Percentiles rank a stretch among this genome's conserved stretches.
These are phyloP conservation scores for Dianthus caryophyllus DNA, from an alignment of 148 eudicot genomes.

Conservation along the genomic window DNA sequence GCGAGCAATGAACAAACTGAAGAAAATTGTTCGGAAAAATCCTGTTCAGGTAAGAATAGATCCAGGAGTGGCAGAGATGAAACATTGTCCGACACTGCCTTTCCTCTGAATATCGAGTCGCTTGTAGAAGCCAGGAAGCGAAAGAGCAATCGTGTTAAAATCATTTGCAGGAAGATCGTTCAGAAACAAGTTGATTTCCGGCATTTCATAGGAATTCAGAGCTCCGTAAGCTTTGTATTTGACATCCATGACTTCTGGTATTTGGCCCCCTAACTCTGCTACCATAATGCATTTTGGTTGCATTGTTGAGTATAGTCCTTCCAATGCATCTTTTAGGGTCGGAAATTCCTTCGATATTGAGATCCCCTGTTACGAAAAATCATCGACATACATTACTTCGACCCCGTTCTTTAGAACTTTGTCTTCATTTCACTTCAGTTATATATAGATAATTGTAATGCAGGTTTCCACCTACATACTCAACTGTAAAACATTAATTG, in stretches of 20 bases:
- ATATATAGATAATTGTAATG: no score
- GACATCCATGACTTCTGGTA: constrained; percentile 21
- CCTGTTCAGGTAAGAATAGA: constrained; percentile 47
- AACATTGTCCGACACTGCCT: constrained; percentile 25
- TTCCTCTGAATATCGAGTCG: constrained; percentile 22
- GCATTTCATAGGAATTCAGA: background rate
- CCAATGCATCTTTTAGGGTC: constrained; percentile 16
- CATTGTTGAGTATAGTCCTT: constrained; percentile 9
- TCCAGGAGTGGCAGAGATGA: constrained; percentile 39
- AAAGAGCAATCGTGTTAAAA: constrained; percentile 36
- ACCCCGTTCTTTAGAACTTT: no score
- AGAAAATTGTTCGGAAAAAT: constrained; percentile 38
- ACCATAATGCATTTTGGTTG: constrained; percentile 22
- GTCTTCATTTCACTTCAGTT: no score
- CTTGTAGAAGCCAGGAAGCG: constrained; percentile 22
- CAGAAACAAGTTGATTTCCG: constrained; percentile 29
- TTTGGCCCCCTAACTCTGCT: constrained; percentile 27
- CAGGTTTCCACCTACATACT: no score
- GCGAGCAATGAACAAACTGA: constrained; percentile 49
- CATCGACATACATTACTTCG: background rate
- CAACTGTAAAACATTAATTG: no score
- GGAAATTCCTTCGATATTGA: constrained; percentile 20
- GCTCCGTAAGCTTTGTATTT: constrained; percentile 11
- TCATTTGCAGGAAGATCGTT: constrained; percentile 53
- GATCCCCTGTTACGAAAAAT: constrained; percentile 10